These are phyloP conservation scores for Asterionellopsis glacialis DNA, from an alignment of 108 stramenopile species.

Conservation along the genomic window DNA sequence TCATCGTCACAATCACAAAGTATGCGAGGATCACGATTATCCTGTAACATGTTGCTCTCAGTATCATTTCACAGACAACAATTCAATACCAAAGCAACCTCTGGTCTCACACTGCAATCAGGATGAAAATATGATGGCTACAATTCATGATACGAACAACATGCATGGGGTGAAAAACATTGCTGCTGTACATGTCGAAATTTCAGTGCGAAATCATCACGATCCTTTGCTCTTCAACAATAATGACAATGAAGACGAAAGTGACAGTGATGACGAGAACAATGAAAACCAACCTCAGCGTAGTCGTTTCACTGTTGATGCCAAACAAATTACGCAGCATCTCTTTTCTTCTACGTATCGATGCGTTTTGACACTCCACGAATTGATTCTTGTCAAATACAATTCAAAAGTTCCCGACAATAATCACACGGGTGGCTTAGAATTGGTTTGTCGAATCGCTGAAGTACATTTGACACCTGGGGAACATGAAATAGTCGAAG, in stretches of 20 bases:
- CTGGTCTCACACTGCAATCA: no score
- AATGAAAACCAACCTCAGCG: no score
- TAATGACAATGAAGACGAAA: no score
- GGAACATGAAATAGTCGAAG: not conserved
- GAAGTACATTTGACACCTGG: not conserved
- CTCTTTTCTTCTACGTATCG: not conserved
- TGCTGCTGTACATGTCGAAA: not conserved
- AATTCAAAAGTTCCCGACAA: no score
- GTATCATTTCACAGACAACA: no score
- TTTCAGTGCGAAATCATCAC: not conserved
- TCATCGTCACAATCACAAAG: conserved; percentile 7
- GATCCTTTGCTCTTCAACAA: not conserved
- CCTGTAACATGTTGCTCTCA: conserved; percentile 10
- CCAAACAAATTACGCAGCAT: not conserved
- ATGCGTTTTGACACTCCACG: conserved; percentile 5
- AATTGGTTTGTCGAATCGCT: conserved; percentile 9
- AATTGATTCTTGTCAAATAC: not conserved
- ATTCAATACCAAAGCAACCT: no score
- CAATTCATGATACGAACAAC: not conserved
- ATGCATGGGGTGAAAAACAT: not conserved
- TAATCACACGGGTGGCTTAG: not conserved
- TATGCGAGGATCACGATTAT: conserved; percentile 5
- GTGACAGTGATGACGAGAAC: no score
- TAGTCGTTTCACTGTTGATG: not conserved
- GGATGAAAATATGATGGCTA: not conserved